A percentile compares a stretch with the other conserved stretches of the same genome.
These are phyloP conservation scores for Corchorus olitorius DNA, from an alignment of 345 rosid genomes.

Conservation along the genomic window DNA sequence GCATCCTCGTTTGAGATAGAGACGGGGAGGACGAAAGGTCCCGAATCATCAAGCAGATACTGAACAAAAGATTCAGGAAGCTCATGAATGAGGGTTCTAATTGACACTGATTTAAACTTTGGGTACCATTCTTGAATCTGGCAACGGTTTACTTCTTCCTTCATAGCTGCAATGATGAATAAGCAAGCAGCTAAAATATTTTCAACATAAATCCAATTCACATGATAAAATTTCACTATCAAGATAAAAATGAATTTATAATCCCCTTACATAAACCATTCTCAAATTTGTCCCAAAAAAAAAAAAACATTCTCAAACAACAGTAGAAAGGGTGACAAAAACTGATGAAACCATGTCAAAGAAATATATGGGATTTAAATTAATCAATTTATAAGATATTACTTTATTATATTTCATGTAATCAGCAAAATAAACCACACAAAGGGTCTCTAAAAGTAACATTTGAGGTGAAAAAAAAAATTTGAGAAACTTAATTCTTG, in stretches of 20 bases:
- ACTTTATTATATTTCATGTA: background rate
- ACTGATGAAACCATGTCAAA: background rate
- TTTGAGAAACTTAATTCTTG: too few species aligned
- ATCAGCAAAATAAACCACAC: background rate
- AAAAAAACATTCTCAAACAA: background rate
- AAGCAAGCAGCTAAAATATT: background rate
- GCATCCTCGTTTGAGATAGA: slow-evolving; percentile 71
- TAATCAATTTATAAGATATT: too few species aligned
- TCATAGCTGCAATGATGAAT: slow-evolving; percentile 41
- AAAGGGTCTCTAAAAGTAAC: background rate
- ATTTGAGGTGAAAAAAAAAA: background rate
- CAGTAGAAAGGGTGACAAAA: background rate
- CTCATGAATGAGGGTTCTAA: slow-evolving; percentile 65
- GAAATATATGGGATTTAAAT: background rate
- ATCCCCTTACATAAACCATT: background rate
- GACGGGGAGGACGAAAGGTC: slow-evolving; percentile 70
- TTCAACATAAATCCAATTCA: slow-evolving; percentile 7
- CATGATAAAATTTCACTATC: background rate
- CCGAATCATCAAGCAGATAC: slow-evolving; percentile 73
- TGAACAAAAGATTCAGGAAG: slow-evolving; percentile 77
- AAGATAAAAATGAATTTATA: background rate
- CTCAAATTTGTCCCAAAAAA: too few species aligned
- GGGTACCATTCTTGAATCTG: slow-evolving; percentile 94
- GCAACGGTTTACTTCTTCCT: slow-evolving; percentile 70
- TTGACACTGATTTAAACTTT: slow-evolving; percentile 61